Evolutionary conservation across 768 basidiomycete species (phyloP).

Genomic region (Naganishia vishniacii): DNA sequence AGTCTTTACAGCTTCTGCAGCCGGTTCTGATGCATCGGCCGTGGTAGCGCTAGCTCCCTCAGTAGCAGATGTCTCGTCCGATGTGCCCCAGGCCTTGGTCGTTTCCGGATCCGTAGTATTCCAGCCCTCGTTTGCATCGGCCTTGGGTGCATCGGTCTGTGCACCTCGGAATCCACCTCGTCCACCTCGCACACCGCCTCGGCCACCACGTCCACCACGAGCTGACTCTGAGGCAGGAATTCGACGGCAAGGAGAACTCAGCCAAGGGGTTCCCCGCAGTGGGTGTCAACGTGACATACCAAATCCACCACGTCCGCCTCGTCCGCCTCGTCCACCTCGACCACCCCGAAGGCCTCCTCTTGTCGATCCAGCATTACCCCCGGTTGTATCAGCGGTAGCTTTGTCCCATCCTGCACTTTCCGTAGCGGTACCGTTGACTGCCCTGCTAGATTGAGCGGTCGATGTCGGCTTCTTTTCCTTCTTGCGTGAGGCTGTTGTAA

Average conservation of each 20-base stretch:
- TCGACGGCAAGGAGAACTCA: background rate
- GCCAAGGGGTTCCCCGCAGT: background rate
- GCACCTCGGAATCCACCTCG: slow-evolving; percentile 42
- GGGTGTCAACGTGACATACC: background rate
- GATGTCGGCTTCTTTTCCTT: slow-evolving; percentile 40
- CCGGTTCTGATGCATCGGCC: background rate
- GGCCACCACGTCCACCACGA: slow-evolving; percentile 43
- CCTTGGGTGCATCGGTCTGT: slow-evolving; percentile 4
- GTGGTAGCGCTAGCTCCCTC: background rate
- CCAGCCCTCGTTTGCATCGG: slow-evolving; percentile 1
- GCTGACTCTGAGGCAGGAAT: slow-evolving; percentile 35
- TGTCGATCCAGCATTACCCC: slow-evolving; percentile 19
- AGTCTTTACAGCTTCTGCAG: slow-evolving; percentile 7
- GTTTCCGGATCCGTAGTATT: slow-evolving; percentile 5
- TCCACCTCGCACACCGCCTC: slow-evolving; percentile 47
- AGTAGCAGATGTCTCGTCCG: slow-evolving; percentile 2
- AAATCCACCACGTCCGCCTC: slow-evolving; percentile 40
- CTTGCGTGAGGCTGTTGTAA: slow-evolving; percentile 45
- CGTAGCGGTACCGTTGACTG: slow-evolving; percentile 39
- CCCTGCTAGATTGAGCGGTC: slow-evolving; percentile 23
- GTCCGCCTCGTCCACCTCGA: slow-evolving; percentile 43
- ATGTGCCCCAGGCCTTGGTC: slow-evolving; percentile 12
- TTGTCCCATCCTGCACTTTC: slow-evolving; percentile 37
- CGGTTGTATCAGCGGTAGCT: background rate
- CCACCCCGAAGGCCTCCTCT: slow-evolving; percentile 41